A percentile compares a stretch with the other conserved stretches of the same genome.
Conservation (phyloP, 441 rosid genomes). For the Jatropha multifida region DNA sequence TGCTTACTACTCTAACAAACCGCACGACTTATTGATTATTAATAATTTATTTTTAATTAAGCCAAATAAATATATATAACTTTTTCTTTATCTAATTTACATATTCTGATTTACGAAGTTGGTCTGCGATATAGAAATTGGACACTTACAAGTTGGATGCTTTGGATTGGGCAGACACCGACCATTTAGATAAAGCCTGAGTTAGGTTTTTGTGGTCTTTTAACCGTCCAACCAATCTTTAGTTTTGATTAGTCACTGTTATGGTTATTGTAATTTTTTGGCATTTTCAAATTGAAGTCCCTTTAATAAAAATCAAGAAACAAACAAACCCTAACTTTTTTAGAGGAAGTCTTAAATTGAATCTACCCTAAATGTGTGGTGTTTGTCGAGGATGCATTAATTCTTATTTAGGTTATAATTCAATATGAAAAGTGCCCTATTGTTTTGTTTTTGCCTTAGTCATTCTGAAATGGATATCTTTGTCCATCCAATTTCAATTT, state of each 20-base stretch:
- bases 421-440: background rate
- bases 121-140: no score
- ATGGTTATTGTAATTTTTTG: background rate
- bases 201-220: background rate
- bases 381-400: background rate
- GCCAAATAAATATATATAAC: no score
- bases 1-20: no score
- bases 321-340: slow-evolving; percentile 23
- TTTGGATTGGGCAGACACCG: slow-evolving; percentile 25
- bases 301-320: background rate
- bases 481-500: background rate
- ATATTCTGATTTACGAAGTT: background rate
- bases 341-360: background rate
- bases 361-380: background rate
- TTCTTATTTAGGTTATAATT: background rate
- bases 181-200: slow-evolving; percentile 10
- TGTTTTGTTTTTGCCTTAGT: background rate
- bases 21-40: no score
- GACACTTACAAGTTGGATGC: background rate
- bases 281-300: background rate
- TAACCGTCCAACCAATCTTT: slow-evolving; percentile 50
- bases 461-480: background rate
- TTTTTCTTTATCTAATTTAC: no score
- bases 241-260: background rate
- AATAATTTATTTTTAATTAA: no score